Evolutionary conservation across 805 yeast species (phyloP).

Genomic region (Ogataea saltuana): DNA sequence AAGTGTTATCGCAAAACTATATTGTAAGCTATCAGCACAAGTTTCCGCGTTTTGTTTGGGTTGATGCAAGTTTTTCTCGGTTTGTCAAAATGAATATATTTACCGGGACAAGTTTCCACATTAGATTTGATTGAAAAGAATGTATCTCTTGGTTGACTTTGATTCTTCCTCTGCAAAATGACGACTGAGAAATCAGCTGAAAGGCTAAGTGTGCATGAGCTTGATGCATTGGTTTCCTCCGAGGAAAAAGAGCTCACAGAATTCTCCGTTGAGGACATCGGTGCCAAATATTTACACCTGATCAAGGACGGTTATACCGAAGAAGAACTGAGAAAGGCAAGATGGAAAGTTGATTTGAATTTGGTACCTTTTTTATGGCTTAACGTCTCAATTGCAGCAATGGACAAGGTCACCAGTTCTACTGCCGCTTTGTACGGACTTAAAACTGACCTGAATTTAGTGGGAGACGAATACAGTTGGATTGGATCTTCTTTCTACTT

Average conservation of each 20-base stretch:
- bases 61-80: no score
- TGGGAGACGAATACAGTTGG: constrained; percentile 36
- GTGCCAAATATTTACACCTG: constrained; percentile 21
- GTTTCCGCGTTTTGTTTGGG: no score
- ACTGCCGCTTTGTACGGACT: constrained; percentile 43
- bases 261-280: constrained; percentile 20
- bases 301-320: constrained; percentile 25
- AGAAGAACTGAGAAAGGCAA: constrained; percentile 20
- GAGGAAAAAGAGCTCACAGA: constrained; percentile 4
- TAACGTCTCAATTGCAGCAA: constrained; percentile 52
- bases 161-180: not conserved
- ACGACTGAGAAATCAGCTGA: constrained; percentile 9
- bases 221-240: not conserved
- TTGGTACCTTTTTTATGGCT: constrained; percentile 51
- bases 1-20: no score
- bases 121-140: no score
- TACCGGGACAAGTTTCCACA: no score
- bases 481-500: constrained; percentile 39
- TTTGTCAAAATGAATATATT: no score
- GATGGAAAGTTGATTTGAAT: constrained; percentile 50
- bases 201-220: constrained; percentile 1
- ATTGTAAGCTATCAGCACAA: no score
- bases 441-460: constrained; percentile 39
- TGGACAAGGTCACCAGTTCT: constrained; percentile 54
- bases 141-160: no score